Evolutionary conservation across 345 rosid species (phyloP).

Genomic region (Heritiera littoralis): DNA sequence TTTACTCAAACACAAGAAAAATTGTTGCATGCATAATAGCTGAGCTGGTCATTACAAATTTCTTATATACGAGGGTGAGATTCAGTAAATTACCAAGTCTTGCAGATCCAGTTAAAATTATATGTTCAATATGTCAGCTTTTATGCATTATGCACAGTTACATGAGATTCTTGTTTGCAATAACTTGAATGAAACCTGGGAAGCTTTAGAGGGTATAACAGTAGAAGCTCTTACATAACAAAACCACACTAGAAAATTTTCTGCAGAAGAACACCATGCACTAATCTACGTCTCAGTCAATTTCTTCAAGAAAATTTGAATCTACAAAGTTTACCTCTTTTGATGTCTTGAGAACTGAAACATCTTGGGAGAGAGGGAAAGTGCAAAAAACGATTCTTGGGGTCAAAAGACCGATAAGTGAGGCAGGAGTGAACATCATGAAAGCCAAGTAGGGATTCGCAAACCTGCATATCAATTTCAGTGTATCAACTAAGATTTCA

Average conservation of each 20-base stretch:
- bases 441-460: slow-evolving; percentile 85
- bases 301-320: slow-evolving; percentile 10
- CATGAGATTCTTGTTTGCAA: neutral
- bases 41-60: neutral
- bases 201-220: slow-evolving; percentile 12
- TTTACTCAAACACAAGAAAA: neutral
- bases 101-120: neutral
- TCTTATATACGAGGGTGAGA: neutral
- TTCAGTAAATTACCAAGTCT: neutral
- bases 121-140: neutral
- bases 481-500: slow-evolving; percentile 3
- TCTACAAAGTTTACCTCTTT: slow-evolving; percentile 57
- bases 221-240: neutral
- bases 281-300: slow-evolving; percentile 3
- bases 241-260: neutral
- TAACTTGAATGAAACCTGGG: neutral
- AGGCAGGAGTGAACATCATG: slow-evolving; percentile 81
- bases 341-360: slow-evolving; percentile 51
- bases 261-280: neutral
- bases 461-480: slow-evolving; percentile 68
- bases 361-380: slow-evolving; percentile 62
- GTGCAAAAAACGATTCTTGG: slow-evolving; percentile 60
- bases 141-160: neutral
- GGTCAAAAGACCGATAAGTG: slow-evolving; percentile 72
- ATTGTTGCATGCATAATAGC: neutral